Percentiles rank a stretch among this genome's conserved stretches.
phyloP scores from a whole-genome alignment of 169 alveolate species.

The Babesia bovis region DNA sequence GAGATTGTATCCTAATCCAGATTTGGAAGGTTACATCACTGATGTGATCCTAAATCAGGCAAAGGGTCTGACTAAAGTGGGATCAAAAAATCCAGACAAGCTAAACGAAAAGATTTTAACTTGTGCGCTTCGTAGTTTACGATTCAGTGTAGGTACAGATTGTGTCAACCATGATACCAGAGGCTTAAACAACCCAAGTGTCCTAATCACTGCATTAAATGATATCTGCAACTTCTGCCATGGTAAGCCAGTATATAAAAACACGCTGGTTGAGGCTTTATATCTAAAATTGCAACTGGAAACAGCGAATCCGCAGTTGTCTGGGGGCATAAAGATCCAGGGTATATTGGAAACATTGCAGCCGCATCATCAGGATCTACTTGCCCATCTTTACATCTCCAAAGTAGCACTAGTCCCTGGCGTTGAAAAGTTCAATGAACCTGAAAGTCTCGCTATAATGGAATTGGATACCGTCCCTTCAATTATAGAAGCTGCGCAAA shows the following conservation, averaged over 20 bases:
- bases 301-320: not conserved
- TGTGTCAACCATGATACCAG: not conserved
- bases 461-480: not conserved
- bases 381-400: slow-evolving; percentile 7
- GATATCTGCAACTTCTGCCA: slow-evolving; percentile 6
- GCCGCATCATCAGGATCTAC: slow-evolving; percentile 13
- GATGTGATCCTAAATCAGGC: slow-evolving; percentile 16
- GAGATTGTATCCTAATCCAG: not conserved
- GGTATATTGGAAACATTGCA: slow-evolving; percentile 1
- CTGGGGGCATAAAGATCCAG: not conserved
- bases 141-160: not conserved
- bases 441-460: not conserved
- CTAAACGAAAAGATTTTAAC: slow-evolving; percentile 8
- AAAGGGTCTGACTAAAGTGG: not conserved
- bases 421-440: not conserved
- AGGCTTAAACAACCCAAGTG: not conserved
- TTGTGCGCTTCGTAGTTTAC: slow-evolving; percentile 6
- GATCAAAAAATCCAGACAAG: not conserved
- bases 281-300: not conserved
- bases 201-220: not conserved
- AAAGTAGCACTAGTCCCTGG: not conserved
- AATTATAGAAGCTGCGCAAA: slow-evolving; percentile 5
- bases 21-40: slow-evolving; percentile 7
- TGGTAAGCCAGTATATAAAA: slow-evolving; percentile 26
- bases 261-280: slow-evolving; percentile 14